Conservation (phyloP, 2,329 filamentous ascomycete genomes). For the Xylariaceae sp. region DNA sequence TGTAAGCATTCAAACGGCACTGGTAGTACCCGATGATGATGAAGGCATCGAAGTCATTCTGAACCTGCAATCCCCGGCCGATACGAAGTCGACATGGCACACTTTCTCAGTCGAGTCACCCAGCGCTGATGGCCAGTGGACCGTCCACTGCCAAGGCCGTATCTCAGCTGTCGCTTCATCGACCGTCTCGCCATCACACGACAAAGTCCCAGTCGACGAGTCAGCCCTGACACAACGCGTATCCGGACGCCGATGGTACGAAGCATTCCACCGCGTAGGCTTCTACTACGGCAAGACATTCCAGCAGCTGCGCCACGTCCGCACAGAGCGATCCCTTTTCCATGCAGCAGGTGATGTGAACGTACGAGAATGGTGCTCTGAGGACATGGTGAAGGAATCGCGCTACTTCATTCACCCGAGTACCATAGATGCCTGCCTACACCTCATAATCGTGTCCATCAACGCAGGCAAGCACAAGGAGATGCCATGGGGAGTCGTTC, state of each 20-base stretch:
- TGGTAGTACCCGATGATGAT: slow-evolving; percentile 30
- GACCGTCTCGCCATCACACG: background rate
- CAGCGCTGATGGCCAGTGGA: slow-evolving; percentile 12
- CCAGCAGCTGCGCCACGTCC: slow-evolving; percentile 28
- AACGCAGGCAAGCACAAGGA: slow-evolving; percentile 27
- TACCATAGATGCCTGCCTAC: slow-evolving; percentile 35
- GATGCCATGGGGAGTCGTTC: slow-evolving; percentile 32
- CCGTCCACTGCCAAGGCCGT: slow-evolving; percentile 16
- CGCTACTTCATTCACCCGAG: slow-evolving; percentile 38
- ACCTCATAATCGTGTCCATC: slow-evolving; percentile 32
- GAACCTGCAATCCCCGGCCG: slow-evolving; percentile 23
- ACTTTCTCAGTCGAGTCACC: slow-evolving; percentile 19
- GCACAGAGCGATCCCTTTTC: slow-evolving; percentile 24
- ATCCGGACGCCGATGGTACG: slow-evolving; percentile 30
- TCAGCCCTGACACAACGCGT: slow-evolving; percentile 24
- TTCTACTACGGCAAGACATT: slow-evolving; percentile 37
- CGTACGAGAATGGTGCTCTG: slow-evolving; percentile 10
- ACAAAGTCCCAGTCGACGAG: slow-evolving; percentile 8
- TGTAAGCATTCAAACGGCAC: slow-evolving; percentile 30
- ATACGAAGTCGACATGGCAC: slow-evolving; percentile 15
- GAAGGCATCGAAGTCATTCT: slow-evolving; percentile 30
- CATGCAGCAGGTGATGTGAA: slow-evolving; percentile 10
- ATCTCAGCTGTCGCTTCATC: slow-evolving; percentile 3
- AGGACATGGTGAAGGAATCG: slow-evolving; percentile 31
- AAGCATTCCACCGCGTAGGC: slow-evolving; percentile 33